phyloP scores from a whole-genome alignment of 2,329 filamentous ascomycete genomes.

The Colletotrichum camelliae region DNA sequence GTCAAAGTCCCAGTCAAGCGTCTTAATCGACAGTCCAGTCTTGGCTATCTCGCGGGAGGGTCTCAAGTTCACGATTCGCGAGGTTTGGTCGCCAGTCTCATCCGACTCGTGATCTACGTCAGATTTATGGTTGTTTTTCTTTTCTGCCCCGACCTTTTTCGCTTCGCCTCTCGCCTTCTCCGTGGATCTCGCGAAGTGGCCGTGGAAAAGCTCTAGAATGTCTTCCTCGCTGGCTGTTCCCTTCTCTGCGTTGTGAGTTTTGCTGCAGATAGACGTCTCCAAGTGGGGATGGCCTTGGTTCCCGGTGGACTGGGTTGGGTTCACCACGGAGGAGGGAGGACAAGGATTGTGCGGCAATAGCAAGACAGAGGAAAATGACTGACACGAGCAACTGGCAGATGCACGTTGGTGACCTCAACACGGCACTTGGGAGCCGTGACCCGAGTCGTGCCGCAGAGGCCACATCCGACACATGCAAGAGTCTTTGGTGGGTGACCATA shows the following conservation, averaged over 20 bases:
- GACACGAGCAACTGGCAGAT: neutral
- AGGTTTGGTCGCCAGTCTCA: neutral
- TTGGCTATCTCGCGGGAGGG: neutral
- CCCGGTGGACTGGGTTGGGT: neutral
- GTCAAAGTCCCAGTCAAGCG: neutral
- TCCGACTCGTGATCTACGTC: neutral
- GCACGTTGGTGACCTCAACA: neutral
- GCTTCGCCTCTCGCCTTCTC: neutral
- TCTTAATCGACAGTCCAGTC: neutral
- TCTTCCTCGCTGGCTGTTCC: neutral
- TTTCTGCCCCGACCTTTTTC: neutral
- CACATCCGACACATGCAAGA: neutral
- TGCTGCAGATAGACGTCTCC: neutral
- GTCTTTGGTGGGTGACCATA: neutral
- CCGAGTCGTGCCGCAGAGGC: conserved; percentile 6
- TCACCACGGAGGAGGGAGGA: neutral
- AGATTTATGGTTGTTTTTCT: neutral
- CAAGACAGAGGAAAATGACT: neutral
- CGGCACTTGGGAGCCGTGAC: neutral
- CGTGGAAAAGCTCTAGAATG: neutral
- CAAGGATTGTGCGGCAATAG: neutral
- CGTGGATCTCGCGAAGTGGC: neutral
- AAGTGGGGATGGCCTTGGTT: neutral
- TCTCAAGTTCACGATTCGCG: neutral
- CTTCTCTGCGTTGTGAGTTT: neutral